A percentile compares a stretch with the other conserved stretches of the same genome.
These are phyloP conservation scores for Elsinoe batatas DNA, from an alignment of 2,329 filamentous ascomycete genomes.

Conservation along the genomic window DNA sequence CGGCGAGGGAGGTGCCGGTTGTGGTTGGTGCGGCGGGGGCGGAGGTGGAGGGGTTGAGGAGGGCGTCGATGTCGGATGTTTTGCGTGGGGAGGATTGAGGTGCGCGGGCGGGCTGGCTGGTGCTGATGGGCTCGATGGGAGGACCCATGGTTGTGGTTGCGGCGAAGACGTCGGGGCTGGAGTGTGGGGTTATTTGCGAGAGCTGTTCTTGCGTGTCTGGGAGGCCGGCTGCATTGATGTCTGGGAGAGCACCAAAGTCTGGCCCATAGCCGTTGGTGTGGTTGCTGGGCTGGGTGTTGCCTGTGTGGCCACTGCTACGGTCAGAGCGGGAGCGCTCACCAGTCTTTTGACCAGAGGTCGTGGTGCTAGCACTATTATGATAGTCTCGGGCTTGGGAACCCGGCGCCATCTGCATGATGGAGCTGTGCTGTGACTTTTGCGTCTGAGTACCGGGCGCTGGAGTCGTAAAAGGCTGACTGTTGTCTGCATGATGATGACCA, in stretches of 20 bases:
- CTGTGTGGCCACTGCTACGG: constrained; percentile 42
- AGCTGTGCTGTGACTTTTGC: constrained; percentile 53
- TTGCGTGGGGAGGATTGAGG: constrained; percentile 5
- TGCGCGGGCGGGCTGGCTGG: constrained; percentile 13
- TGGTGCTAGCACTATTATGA: constrained; percentile 82
- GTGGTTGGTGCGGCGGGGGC: not conserved
- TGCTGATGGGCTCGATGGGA: constrained; percentile 18
- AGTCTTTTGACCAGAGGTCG: constrained; percentile 69
- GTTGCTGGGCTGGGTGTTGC: constrained; percentile 65
- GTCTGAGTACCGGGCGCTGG: constrained; percentile 41
- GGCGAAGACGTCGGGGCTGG: constrained; percentile 25
- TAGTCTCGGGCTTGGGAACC: constrained; percentile 53
- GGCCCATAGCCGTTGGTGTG: constrained; percentile 45
- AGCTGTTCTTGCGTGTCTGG: constrained; percentile 51
- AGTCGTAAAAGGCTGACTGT: constrained; percentile 24
- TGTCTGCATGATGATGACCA: constrained; percentile 25
- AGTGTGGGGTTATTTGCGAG: constrained; percentile 29
- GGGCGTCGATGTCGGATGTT: constrained; percentile 27
- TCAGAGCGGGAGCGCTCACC: constrained; percentile 47
- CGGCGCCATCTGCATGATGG: constrained; percentile 48
- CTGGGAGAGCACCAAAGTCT: constrained; percentile 45
- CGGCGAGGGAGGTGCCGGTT: constrained; percentile 8
- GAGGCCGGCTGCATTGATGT: constrained; percentile 41
- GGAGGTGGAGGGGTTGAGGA: constrained; percentile 29
- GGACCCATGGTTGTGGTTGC: constrained; percentile 22